A percentile compares a stretch with the other conserved stretches of the same genome.
phyloP scores from a whole-genome alignment of 2,329 filamentous ascomycete genomes.

The Colletotrichum zoysiae region DNA sequence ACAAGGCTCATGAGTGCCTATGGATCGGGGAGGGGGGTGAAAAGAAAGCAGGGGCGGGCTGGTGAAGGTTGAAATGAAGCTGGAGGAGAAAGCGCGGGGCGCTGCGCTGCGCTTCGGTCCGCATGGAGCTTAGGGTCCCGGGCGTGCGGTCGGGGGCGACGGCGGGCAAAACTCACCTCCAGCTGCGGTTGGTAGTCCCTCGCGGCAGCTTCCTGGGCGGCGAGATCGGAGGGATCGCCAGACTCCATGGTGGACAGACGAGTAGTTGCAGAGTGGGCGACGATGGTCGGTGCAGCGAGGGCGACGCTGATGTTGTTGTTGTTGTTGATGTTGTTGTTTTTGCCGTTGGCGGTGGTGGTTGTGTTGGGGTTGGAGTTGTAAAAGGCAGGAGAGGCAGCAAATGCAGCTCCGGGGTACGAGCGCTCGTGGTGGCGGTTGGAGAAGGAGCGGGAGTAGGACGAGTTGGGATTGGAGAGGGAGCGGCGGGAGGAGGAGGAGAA shows the following conservation, averaged over 20 bases:
- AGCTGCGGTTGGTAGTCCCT: constrained; percentile 69
- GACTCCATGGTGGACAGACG: constrained; percentile 44
- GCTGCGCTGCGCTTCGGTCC: constrained; percentile 2
- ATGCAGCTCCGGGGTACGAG: constrained; percentile 26
- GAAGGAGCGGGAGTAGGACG: constrained; percentile 20
- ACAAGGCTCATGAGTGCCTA: background rate
- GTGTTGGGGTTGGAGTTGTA: constrained; percentile 32
- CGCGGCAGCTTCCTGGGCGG: constrained; percentile 71
- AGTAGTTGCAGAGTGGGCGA: constrained; percentile 54
- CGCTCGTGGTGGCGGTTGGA: constrained; percentile 5
- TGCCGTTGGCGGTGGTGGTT: background rate
- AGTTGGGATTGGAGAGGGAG: constrained; percentile 34
- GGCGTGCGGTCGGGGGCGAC: background rate
- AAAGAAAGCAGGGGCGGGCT: background rate
- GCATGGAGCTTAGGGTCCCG: constrained; percentile 6
- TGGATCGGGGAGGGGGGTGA: too few species aligned
- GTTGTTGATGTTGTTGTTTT: background rate
- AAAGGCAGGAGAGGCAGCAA: constrained; percentile 35
- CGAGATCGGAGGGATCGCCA: constrained; percentile 57
- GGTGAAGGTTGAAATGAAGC: constrained; percentile 35
- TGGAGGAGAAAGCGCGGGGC: constrained; percentile 3
- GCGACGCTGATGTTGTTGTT: constrained; percentile 20
- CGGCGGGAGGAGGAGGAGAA: constrained; percentile 22
- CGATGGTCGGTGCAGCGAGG: constrained; percentile 19
- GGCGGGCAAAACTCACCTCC: constrained; percentile 57